Evolutionary conservation across 1,284 basidiomycete genomes (phyloP), one percentile per base, ranked within the genome.

Genomic region (Heliocybe sulcata): DNA sequence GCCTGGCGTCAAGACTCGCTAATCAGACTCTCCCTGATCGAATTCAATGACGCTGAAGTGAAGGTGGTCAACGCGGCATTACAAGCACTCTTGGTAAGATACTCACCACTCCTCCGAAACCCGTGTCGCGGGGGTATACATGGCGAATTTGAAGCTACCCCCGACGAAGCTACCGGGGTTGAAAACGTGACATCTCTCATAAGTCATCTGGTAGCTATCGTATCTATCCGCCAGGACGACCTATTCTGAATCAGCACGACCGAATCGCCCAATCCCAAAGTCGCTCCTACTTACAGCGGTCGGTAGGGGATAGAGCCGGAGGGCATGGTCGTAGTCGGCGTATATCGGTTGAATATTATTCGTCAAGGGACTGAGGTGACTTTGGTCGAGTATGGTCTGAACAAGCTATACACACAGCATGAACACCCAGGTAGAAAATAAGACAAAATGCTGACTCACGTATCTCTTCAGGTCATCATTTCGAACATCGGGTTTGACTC

Each of bases 141-240:
- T 89, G n/a, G 89, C 90, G 73, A 94, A 95, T 16, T 82, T 79
- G 61, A 91, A 88, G 2, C 86, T 79, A 12, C 47, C 47, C 8
- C 88, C 83, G 16, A 93, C 75, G 64, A 95, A 94, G 53, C 86
- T 85, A 12, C 97, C 96, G 0, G 97, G 97, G 68, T 99, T 99
- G 77, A 99, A 94, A 27, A 99, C 97, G 70, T 98, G 96, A 65
- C 97, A 99, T 4, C 93, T 94, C 59, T 96, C 95, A 67, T 99
- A 99, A 1, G 95, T 99, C 61, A 98, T 78, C 64, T 97, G 94
- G 69, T 92, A 99, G 35, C 91, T 82, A 65, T 98, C 95, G 68
- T 97, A 98, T 68, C 90, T 94, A 72, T 99, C 97, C 1, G 97
- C 97, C 11, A 99, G 78, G n/a, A 99, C 80, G 22, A 98, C 77